Evolutionary conservation across 441 rosid species (phyloP), one percentile per base, ranked within the genome.

Genomic region (Eruca vesicaria): DNA sequence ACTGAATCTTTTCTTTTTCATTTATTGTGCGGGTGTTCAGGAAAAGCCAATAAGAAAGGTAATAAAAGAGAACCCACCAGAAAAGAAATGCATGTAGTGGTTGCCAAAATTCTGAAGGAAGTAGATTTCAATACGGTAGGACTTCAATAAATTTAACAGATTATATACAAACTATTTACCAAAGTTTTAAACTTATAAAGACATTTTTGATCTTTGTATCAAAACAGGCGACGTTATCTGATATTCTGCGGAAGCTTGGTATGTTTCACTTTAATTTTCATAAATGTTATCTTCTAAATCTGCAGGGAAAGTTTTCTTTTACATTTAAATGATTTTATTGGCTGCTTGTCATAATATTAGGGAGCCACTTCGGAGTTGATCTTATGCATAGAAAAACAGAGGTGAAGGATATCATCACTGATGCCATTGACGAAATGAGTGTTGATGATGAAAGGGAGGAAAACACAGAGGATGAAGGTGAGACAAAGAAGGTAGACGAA

Each of bases 41-140:
- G 81, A 19, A 89, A 85, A 83, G 33, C 79, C 64, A 63, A 78
- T 60, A 91, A 84, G 86, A 89, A 83, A 85, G 77, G 83, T n/a
- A 84, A 85, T n/a, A 85, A 85, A 85, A 63, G 75, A 4, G 91
- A 85, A 68, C 99, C 99, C 73, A 87, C 83, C 72, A 88, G 87
- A 81, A 89, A 87, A 75, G 96, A 96, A 84, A 76, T 93, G 86
- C 94, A 87, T 79, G 87, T 83, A 53, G 93, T 86, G 67, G 97
- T 91, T n/a, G 88, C 86, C 32, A 85, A 86, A 65, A 89, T 96
- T 81, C 86, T 93, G 70, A 91, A 96, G 80, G 86, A 93, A 88
- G 99, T 91, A 69, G 98, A 93, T 85, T 96, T 96, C 85, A 87
- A 91, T 83, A 93, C 97, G 72, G 98, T 96, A 74, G 81, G 96